These are phyloP conservation scores for Cyclostephanos invisitatus DNA, from an alignment of 108 stramenopile species.

Conservation along the genomic window DNA sequence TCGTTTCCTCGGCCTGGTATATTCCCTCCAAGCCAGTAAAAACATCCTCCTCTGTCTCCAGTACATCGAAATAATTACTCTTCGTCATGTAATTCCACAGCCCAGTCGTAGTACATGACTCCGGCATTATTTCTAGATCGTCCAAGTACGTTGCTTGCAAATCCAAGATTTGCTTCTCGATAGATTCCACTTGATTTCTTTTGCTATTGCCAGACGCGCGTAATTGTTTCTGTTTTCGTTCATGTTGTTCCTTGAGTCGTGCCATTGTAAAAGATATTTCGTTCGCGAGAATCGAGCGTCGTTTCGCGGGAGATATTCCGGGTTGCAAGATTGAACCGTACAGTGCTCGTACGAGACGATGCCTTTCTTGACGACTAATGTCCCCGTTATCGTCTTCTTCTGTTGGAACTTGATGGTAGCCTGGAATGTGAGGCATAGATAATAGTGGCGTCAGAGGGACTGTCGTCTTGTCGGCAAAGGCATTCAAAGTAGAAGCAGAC, in stretches of 20 bases:
- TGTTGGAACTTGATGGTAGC: neutral
- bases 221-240: conserved; percentile 2
- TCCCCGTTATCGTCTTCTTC: neutral
- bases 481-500: too few relatives aligned
- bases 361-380: neutral
- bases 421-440: conserved; percentile 10
- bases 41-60: conserved; percentile 23
- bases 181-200: neutral
- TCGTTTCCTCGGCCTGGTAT: neutral
- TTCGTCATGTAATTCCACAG: conserved; percentile 37
- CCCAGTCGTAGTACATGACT: conserved; percentile 27
- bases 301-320: conserved; percentile 22
- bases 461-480: too few relatives aligned
- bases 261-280: conserved; percentile 33
- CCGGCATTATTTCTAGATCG: conserved; percentile 29
- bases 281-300: conserved; percentile 28
- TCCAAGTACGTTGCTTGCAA: conserved; percentile 22
- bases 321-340: conserved; percentile 20
- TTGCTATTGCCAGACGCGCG: neutral
- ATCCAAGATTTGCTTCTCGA: conserved; percentile 8
- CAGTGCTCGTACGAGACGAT: neutral
- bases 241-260: conserved; percentile 20
- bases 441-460: neutral
- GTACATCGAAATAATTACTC: conserved; percentile 21
- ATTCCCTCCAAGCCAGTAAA: conserved; percentile 16